phyloP scores from a whole-genome alignment of 495 filamentous ascomycete genomes.

The Cercophora samala region DNA sequence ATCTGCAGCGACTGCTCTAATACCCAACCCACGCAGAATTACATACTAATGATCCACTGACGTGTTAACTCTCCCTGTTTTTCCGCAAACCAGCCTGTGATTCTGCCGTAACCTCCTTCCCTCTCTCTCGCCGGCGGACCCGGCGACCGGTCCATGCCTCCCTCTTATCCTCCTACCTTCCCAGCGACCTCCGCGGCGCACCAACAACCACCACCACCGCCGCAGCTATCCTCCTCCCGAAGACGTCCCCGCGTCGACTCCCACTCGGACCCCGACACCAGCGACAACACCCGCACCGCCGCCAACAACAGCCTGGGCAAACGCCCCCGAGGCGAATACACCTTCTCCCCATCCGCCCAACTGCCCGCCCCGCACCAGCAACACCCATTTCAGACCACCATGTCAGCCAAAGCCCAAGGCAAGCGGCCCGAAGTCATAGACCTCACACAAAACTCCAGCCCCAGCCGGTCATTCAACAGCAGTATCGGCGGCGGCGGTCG shows the following conservation, averaged over 20 bases:
- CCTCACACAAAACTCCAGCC: slow-evolving; percentile 29
- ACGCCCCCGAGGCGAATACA: slow-evolving; percentile 31
- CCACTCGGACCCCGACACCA: slow-evolving; percentile 5
- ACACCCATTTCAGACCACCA: slow-evolving; percentile 17
- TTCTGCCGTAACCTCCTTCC: not conserved
- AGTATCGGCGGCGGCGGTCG: slow-evolving; percentile 7
- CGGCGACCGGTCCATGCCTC: slow-evolving; percentile 9
- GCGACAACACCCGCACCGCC: slow-evolving; percentile 13
- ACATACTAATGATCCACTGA: not conserved
- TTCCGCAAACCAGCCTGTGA: not conserved
- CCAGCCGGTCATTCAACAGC: slow-evolving; percentile 1
- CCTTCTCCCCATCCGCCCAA: slow-evolving; percentile 18
- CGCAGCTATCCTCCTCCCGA: slow-evolving; percentile 1
- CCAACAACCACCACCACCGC: not conserved
- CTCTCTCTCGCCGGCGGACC: not conserved
- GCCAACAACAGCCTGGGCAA: slow-evolving; percentile 21
- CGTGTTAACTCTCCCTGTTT: not conserved
- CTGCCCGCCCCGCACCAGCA: not conserved
- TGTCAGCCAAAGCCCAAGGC: slow-evolving; percentile 37
- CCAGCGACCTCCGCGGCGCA: slow-evolving; percentile 1
- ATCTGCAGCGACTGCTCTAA: not conserved
- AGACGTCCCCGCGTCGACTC: slow-evolving; percentile 18
- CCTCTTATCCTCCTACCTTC: not conserved
- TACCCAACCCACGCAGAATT: not conserved
- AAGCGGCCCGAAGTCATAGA: slow-evolving; percentile 43